These are phyloP conservation scores for Herpetomonas samuelpessoai DNA, from an alignment of 208 protist species.

Conservation along the genomic window DNA sequence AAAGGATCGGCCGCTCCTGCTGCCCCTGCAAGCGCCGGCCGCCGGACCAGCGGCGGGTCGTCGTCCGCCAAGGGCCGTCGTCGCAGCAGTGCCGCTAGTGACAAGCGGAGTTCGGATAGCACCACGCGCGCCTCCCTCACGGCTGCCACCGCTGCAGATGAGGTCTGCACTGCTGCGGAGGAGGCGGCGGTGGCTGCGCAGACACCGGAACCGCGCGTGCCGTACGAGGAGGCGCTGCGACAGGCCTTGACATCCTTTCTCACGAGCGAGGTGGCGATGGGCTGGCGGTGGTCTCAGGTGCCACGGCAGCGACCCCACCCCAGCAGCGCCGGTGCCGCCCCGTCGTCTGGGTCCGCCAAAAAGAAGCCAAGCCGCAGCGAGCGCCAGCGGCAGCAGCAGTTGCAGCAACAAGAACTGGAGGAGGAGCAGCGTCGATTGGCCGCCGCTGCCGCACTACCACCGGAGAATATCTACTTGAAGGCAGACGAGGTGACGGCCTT, in stretches of 20 bases:
- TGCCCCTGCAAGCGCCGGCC: background rate
- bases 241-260: constrained; percentile 24
- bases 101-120: background rate
- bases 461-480: constrained; percentile 68
- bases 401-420: constrained; percentile 42
- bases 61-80: background rate
- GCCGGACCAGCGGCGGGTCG: background rate
- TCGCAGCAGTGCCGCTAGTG: background rate
- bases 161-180: background rate
- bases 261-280: constrained; percentile 26
- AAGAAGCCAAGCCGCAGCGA: constrained; percentile 38
- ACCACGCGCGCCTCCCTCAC: background rate
- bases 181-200: background rate
- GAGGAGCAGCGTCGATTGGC: constrained; percentile 53
- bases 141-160: too few species aligned
- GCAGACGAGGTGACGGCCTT: constrained; percentile 41
- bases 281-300: constrained; percentile 34
- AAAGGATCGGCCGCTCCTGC: too few species aligned
- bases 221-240: constrained; percentile 15
- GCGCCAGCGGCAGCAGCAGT: constrained; percentile 35
- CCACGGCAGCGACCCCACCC: constrained; percentile 21
- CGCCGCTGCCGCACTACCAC: constrained; percentile 39
- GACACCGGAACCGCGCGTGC: constrained; percentile 1
- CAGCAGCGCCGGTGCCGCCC: constrained; percentile 1
- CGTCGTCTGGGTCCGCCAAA: constrained; percentile 8